A percentile compares a stretch with the other conserved stretches of the same genome.
These are phyloP conservation scores for Linderniella brevidens DNA, from an alignment of 257 asterid species.

Conservation along the genomic window DNA sequence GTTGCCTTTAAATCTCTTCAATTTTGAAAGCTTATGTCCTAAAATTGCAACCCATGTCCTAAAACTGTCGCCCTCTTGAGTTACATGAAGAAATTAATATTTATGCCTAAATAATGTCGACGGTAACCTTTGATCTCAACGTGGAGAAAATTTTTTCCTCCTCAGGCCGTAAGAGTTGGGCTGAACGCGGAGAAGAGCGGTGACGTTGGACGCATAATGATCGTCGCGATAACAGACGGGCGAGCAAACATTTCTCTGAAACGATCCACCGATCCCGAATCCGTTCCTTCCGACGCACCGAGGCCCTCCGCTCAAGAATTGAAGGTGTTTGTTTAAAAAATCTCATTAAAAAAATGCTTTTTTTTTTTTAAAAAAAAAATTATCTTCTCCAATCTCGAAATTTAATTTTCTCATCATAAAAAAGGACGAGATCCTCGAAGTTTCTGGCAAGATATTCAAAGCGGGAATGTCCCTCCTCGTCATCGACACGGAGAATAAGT, in stretches of 20 bases:
- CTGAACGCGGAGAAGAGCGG: constrained; percentile 97
- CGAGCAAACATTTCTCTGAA: constrained; percentile 92
- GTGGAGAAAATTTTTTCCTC: not conserved
- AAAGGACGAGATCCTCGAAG: constrained; percentile 93
- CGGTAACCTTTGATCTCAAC: too few relatives aligned
- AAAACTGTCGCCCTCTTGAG: too few relatives aligned
- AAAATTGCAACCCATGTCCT: too few relatives aligned
- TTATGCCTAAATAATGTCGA: constrained; percentile 1
- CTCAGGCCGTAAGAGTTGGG: constrained; percentile 92
- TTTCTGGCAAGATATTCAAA: constrained; percentile 81
- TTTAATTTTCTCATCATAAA: constrained; percentile 2
- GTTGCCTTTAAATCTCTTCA: too few relatives aligned
- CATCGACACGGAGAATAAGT: constrained; percentile 27
- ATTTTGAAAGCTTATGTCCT: too few relatives aligned
- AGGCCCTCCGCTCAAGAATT: constrained; percentile 73
- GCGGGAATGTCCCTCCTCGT: constrained; percentile 66
- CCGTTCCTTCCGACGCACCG: constrained; percentile 52
- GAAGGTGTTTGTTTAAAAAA: too few relatives aligned
- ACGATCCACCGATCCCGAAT: constrained; percentile 78
- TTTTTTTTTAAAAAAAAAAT: not conserved
- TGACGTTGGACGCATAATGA: constrained; percentile 94
- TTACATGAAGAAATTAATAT: too few relatives aligned
- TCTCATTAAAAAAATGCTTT: too few relatives aligned
- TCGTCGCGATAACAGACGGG: constrained; percentile 91
- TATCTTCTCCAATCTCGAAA: not conserved